Percentiles rank a stretch among this genome's conserved stretches.
Conservation (phyloP, 805 yeast genomes). For the Myxozyma kluyveri region DNA sequence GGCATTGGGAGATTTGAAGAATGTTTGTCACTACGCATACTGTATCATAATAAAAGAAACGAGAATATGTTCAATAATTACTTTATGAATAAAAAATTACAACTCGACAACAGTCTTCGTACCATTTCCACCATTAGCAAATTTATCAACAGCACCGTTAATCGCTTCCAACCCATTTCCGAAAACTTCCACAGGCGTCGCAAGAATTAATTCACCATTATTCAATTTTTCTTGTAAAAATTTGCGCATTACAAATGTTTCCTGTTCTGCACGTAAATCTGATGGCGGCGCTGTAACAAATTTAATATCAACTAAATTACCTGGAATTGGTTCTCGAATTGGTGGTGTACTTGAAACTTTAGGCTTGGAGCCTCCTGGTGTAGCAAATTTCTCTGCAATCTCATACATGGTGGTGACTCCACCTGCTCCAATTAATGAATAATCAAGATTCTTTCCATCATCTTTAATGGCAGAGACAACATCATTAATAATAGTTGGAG, state of each 20-base stretch:
- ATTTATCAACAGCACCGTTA: conserved; percentile 27
- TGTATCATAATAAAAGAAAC: no score
- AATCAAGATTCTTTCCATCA: conserved; percentile 3
- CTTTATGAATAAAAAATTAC: no score
- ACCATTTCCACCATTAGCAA: conserved; percentile 32
- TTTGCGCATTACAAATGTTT: no score
- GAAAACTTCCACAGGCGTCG: conserved; percentile 25
- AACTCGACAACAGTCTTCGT: conserved; percentile 32
- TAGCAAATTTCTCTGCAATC: neutral
- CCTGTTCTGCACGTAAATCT: no score
- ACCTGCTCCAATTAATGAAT: no score
- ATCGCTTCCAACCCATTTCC: conserved; percentile 32
- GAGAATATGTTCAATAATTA: no score
- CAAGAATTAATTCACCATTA: conserved; percentile 4
- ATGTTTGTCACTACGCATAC: no score
- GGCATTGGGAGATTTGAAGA: no score
- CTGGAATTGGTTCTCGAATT: no score
- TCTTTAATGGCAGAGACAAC: conserved; percentile 1
- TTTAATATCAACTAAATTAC: no score
- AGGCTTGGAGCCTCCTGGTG: conserved; percentile 6
- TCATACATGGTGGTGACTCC: neutral
- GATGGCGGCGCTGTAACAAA: no score
- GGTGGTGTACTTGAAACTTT: neutral
- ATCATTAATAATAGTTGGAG: conserved; percentile 20
- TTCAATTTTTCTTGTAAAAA: conserved; percentile 8